phyloP scores from a whole-genome alignment of 2,329 filamentous ascomycete genomes.

The Ramichloridium luteum region DNA sequence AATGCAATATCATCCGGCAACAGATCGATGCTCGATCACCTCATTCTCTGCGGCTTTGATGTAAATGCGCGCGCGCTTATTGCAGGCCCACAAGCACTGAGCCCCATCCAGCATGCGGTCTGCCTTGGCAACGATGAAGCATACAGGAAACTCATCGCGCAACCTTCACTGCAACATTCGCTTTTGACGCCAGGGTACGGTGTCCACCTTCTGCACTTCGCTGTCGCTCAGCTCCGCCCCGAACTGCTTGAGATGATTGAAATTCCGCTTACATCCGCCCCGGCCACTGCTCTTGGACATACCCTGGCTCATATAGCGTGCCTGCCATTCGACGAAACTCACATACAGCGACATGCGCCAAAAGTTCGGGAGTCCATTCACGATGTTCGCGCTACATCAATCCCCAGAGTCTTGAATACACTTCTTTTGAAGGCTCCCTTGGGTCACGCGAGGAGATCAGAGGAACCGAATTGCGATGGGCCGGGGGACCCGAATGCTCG shows the following conservation, averaged over 20 bases:
- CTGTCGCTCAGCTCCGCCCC: constrained; percentile 1
- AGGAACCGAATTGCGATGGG: background rate
- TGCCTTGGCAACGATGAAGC: constrained; percentile 1
- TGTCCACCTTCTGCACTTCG: constrained; percentile 5
- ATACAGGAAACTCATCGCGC: background rate
- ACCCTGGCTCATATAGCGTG: constrained; percentile 2
- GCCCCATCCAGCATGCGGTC: constrained; percentile 4
- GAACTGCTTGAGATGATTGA: constrained; percentile 2
- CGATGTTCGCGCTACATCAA: background rate
- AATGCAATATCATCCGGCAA: constrained; percentile 2
- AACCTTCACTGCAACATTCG: background rate
- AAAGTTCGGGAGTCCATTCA: constrained; percentile 1
- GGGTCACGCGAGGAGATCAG: background rate
- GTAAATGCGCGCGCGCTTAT: constrained; percentile 5
- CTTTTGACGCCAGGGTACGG: constrained; percentile 2
- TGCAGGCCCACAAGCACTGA: constrained; percentile 4
- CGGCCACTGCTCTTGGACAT: constrained; percentile 4
- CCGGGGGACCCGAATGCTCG: too few species aligned
- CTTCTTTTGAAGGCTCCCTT: background rate
- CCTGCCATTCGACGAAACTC: constrained; percentile 1
- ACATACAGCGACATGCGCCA: background rate
- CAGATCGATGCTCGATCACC: constrained; percentile 1
- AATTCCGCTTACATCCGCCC: background rate
- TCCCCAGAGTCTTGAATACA: background rate
- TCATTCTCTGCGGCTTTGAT: constrained; percentile 2